These are phyloP conservation scores for Globisporangium uncinulatum DNA, from an alignment of 352 stramenopile genomes.

Conservation along the genomic window DNA sequence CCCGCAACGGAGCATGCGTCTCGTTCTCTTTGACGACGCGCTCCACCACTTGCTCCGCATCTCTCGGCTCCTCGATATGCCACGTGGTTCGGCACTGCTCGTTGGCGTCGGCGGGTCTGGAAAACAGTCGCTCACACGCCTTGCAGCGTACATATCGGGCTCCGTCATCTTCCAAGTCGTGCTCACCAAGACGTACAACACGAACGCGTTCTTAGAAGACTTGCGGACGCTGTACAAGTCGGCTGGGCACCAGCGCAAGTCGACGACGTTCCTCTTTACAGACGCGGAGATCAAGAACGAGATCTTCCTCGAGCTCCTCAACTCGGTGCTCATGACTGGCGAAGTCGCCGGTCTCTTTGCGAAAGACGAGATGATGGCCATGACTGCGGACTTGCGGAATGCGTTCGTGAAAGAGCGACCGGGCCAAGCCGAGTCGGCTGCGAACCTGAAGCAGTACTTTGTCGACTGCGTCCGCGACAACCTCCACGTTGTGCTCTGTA, in stretches of 20 bases:
- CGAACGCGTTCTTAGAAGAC: constrained; percentile 97
- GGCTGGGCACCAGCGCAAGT: constrained; percentile 94
- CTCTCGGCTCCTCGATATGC: constrained; percentile 95
- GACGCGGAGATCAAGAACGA: constrained; percentile 99
- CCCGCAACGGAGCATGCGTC: constrained; percentile 93
- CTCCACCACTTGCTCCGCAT: constrained; percentile 96
- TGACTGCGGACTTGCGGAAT: constrained; percentile 95
- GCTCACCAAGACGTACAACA: constrained; percentile 98
- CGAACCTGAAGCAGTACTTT: constrained; percentile 98
- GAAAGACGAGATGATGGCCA: constrained; percentile 99
- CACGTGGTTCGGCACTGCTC: constrained; percentile 92
- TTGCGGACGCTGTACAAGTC: constrained; percentile 96
- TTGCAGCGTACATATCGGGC: constrained; percentile 95
- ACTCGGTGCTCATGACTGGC: constrained; percentile 97
- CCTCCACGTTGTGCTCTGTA: constrained; percentile 98
- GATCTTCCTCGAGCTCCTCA: constrained; percentile 98
- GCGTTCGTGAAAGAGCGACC: constrained; percentile 94
- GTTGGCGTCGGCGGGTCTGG: constrained; percentile 97
- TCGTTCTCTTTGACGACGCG: constrained; percentile 98
- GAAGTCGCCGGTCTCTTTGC: constrained; percentile 97
- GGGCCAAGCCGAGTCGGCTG: constrained; percentile 92
- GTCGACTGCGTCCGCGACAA: constrained; percentile 98
- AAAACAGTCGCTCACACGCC: constrained; percentile 95
- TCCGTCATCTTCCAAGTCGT: constrained; percentile 98
- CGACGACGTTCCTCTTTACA: constrained; percentile 98